Evolutionary conservation across 257 asterid genomes (phyloP), one percentile per base, ranked within the genome.

Genomic region (Ballota nigra): DNA sequence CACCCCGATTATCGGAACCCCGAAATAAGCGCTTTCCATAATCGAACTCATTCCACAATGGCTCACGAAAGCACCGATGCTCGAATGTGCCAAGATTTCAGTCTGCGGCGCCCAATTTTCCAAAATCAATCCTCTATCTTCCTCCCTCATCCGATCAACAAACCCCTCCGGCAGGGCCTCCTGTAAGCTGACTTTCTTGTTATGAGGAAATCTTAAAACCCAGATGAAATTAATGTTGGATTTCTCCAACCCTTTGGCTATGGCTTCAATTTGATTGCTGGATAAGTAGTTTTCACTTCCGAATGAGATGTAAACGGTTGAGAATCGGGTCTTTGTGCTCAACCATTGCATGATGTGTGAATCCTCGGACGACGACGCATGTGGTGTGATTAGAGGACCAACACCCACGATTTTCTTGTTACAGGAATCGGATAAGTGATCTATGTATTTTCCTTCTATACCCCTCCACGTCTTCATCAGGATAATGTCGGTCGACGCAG

Each of bases 211-310:
- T 12, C 73, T 69, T 8, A 69, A 11, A 20, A 20, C 43, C 73
- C 73, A 69, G 9, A 69, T 69, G 73, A 53, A 69, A 49, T 22
- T 69, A 3, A 20, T 65, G 38, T 58, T 33, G 4, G 34, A 68
- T 4, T 29, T 28, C 12, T 69, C 66, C 0, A 69, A 49, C 38
- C 82, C 84, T 18, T 79, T 75, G 0, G 82, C 85, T 53, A 84
- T 68, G 16, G 76, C 83, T 11, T 18, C 57, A 1, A 84, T 79
- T 8, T 82, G 83, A 19, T 75, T 60, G 4, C 51, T 63, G 12
- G 82, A 56, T 64, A 84, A 57, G 71, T 74, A 82, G 72, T 75
- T 69, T 51, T 85, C 89, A 28, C 87, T 82, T 9, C 87, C 89
- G 74, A 80, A 78, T 0, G 89, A 78, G 70, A 82, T 80, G 61